Evolutionary conservation across 2,329 filamentous ascomycete genomes (phyloP).

Genomic region (Colletotrichum orbiculare): DNA sequence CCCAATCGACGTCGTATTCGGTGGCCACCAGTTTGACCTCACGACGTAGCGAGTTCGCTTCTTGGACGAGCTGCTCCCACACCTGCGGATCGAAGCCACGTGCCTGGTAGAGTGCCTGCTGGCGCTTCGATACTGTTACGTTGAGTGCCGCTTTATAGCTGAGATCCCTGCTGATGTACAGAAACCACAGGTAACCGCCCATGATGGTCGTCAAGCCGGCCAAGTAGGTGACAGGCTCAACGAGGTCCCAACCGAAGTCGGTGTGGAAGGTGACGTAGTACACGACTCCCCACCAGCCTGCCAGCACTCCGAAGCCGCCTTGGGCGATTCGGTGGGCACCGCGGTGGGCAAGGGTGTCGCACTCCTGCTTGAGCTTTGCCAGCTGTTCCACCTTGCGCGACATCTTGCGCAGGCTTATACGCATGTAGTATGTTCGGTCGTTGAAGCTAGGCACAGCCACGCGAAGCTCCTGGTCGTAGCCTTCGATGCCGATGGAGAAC

Average conservation of each 20-base stretch:
- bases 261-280: constrained; percentile 80
- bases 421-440: constrained; percentile 90
- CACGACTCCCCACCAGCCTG: constrained; percentile 84
- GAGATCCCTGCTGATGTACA: constrained; percentile 91
- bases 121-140: constrained; percentile 82
- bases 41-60: constrained; percentile 79
- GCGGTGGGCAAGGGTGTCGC: constrained; percentile 80
- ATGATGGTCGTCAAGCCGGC: constrained; percentile 88
- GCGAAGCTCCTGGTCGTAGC: constrained; percentile 70
- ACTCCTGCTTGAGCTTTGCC: constrained; percentile 82
- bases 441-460: constrained; percentile 88
- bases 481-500: constrained; percentile 86
- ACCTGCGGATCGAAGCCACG: constrained; percentile 79
- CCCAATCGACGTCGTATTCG: constrained; percentile 93
- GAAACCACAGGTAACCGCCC: constrained; percentile 91
- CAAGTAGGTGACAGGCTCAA: constrained; percentile 91
- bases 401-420: constrained; percentile 79
- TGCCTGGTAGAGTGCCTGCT: constrained; percentile 79
- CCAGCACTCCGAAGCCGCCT: constrained; percentile 78
- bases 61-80: constrained; percentile 84
- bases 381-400: constrained; percentile 75
- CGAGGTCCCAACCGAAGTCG: constrained; percentile 87
- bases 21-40: constrained; percentile 85
- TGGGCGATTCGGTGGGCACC: constrained; percentile 84
- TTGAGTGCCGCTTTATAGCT: constrained; percentile 89